Percentiles rank a stretch among this genome's conserved stretches.
phyloP scores from a whole-genome alignment of 495 filamentous ascomycete genomes.

The Annulohypoxylon maeteangense region DNA sequence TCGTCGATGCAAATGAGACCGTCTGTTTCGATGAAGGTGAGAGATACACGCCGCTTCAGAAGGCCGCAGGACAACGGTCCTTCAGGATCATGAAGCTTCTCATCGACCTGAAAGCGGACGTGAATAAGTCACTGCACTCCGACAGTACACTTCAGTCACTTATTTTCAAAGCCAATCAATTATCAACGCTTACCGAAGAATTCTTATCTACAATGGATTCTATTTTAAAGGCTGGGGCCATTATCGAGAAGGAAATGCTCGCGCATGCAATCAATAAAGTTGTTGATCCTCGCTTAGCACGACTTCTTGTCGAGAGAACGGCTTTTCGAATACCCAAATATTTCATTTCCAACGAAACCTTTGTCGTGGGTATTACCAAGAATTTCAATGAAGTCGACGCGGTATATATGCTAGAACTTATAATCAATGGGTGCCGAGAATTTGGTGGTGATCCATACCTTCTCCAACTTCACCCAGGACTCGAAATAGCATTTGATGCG shows the following conservation, averaged over 20 bases:
- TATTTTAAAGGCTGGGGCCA: neutral
- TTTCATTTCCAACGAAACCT: neutral
- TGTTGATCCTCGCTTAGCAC: constrained; percentile 1
- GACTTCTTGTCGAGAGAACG: neutral
- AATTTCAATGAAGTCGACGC: neutral
- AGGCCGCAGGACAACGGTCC: neutral
- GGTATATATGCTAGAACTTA: neutral
- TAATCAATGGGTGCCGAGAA: neutral
- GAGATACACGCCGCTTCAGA: neutral
- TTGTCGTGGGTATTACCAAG: neutral
- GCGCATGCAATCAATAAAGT: neutral
- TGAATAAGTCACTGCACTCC: neutral
- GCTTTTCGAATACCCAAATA: neutral
- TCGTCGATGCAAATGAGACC: neutral
- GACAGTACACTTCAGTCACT: neutral
- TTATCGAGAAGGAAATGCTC: neutral
- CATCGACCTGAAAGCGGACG: neutral
- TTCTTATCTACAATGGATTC: neutral
- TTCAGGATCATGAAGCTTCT: neutral
- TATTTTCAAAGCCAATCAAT: neutral
- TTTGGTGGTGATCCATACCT: neutral
- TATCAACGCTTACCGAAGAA: neutral
- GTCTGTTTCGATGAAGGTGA: neutral
- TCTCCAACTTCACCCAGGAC: neutral
- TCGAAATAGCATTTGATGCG: neutral